A percentile compares a stretch with the other conserved stretches of the same genome.
Evolutionary conservation across 2,329 filamentous ascomycete genomes (phyloP).

Genomic region (Arthrobotrys megalospora): DNA sequence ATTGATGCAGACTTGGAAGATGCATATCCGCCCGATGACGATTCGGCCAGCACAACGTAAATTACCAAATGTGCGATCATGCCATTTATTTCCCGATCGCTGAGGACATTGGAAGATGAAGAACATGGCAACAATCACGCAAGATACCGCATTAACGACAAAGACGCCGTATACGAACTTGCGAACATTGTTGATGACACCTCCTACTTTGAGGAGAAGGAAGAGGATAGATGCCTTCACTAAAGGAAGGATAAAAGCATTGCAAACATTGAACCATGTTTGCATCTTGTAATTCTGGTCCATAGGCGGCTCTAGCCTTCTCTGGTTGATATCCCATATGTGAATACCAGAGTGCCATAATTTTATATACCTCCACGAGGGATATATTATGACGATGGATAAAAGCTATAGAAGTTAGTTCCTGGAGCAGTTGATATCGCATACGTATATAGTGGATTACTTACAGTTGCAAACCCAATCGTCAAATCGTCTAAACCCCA

Average conservation of each 20-base stretch:
- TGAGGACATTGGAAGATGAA: conserved; percentile 68
- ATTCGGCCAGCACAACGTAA: conserved; percentile 67
- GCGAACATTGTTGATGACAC: conserved; percentile 67
- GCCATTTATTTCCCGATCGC: conserved; percentile 67
- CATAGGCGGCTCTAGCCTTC: conserved; percentile 40
- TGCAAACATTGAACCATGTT: conserved; percentile 67
- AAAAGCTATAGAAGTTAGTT: conserved; percentile 65
- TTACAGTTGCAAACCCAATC: conserved; percentile 66
- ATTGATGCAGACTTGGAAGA: conserved; percentile 68
- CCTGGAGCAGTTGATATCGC: no score
- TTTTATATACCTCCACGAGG: conserved; percentile 52
- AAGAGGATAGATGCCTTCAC: conserved; percentile 68
- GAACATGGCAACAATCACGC: conserved; percentile 66
- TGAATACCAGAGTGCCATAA: conserved; percentile 57
- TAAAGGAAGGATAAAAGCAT: conserved; percentile 68
- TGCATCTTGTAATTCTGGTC: conserved; percentile 66
- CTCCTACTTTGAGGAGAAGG: conserved; percentile 67
- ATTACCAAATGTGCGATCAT: conserved; percentile 67
- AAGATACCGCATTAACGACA: conserved; percentile 66
- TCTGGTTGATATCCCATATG: conserved; percentile 53
- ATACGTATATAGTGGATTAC: not conserved
- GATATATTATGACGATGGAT: conserved; percentile 66
- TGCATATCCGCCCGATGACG: conserved; percentile 67
- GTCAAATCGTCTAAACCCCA: conserved; percentile 66
- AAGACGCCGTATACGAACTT: conserved; percentile 67